Evolutionary conservation across 164 flowering plant species (phyloP).

Genomic region (Stephania cephalantha): DNA sequence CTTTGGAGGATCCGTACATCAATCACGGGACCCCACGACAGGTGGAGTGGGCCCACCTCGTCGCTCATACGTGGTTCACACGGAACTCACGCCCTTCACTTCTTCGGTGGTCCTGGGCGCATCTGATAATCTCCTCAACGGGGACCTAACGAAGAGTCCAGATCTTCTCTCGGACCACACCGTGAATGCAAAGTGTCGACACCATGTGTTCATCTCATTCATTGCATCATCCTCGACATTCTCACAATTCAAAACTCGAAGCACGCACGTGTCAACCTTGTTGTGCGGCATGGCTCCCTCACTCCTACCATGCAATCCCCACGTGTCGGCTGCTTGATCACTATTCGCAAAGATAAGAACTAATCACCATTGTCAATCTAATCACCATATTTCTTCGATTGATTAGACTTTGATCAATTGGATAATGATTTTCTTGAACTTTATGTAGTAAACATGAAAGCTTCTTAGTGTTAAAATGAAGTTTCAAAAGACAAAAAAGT

Average conservation of each 20-base stretch:
- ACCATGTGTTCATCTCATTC: not conserved
- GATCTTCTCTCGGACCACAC: not conserved
- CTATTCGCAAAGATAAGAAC: too few species aligned
- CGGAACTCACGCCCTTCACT: not conserved
- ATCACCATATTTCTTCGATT: too few species aligned
- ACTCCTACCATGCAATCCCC: not conserved
- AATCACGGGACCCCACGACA: too few species aligned
- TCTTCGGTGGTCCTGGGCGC: not conserved
- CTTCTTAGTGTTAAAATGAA: too few species aligned
- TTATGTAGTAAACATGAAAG: too few species aligned
- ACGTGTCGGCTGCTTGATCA: not conserved
- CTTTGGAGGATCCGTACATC: too few species aligned
- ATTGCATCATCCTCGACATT: not conserved
- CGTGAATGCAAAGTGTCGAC: not conserved
- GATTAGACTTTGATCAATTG: too few species aligned
- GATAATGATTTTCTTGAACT: too few species aligned
- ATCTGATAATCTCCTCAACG: not conserved
- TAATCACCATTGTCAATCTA: too few species aligned
- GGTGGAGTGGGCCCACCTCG: too few species aligned
- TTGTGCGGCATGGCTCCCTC: not conserved
- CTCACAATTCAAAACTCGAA: not conserved
- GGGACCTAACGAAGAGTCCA: not conserved
- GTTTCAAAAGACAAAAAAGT: too few species aligned
- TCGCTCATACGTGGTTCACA: too few species aligned
- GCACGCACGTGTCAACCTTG: not conserved